Evolutionary conservation across 2,329 filamentous ascomycete genomes (phyloP).

Genomic region (Venturia oleaginea): DNA sequence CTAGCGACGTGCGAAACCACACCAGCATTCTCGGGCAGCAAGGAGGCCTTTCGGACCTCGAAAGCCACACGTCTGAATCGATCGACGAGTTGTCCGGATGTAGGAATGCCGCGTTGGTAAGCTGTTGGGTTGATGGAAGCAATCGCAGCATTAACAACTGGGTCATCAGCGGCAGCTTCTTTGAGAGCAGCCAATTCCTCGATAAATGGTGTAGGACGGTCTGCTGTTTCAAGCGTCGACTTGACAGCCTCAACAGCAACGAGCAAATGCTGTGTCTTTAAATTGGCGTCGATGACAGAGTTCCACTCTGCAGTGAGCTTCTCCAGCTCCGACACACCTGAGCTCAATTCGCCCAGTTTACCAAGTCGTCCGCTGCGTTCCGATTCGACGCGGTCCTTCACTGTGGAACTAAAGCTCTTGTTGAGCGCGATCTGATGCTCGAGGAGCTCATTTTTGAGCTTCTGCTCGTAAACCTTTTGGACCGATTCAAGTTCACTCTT

Average conservation of each 20-base stretch:
- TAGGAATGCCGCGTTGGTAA: conserved; percentile 86
- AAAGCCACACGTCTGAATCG: conserved; percentile 86
- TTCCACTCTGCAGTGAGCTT: conserved; percentile 84
- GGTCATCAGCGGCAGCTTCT: conserved; percentile 75
- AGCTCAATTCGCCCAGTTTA: conserved; percentile 71
- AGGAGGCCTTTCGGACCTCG: conserved; percentile 88
- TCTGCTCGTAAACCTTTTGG: conserved; percentile 71
- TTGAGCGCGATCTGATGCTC: conserved; percentile 88
- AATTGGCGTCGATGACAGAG: conserved; percentile 77
- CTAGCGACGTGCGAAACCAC: conserved; percentile 90
- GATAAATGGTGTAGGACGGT: conserved; percentile 74
- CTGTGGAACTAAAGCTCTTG: conserved; percentile 68
- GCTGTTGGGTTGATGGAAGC: conserved; percentile 90
- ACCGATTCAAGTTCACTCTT: conserved; percentile 70
- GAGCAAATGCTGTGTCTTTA: conserved; percentile 91
- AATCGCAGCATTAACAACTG: conserved; percentile 86
- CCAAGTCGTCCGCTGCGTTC: conserved; percentile 82
- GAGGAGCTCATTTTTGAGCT: conserved; percentile 72
- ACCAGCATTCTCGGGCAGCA: conserved; percentile 87
- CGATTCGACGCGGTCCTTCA: conserved; percentile 73
- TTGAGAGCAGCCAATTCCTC: conserved; percentile 90
- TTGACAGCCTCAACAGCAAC: conserved; percentile 91
- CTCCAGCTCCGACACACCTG: conserved; percentile 69
- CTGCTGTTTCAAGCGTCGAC: conserved; percentile 65
- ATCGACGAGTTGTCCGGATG: conserved; percentile 78